Evolutionary conservation across 371 early-diverging fungal genomes (phyloP).

Genomic region (Parasitella parasitica): DNA sequence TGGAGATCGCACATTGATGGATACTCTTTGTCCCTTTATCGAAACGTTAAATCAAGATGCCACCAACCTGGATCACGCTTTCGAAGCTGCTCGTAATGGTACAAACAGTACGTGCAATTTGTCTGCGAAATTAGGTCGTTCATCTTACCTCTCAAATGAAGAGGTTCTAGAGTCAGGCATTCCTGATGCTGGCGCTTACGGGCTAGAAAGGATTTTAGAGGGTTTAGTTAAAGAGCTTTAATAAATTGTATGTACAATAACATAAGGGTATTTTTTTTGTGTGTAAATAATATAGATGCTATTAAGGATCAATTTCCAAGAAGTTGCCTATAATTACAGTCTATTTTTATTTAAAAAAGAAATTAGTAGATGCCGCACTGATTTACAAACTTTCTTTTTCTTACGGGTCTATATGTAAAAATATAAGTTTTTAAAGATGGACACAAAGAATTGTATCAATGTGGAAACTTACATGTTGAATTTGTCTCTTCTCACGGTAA

Average conservation of each 20-base stretch:
- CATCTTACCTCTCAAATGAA: slow-evolving; percentile 64
- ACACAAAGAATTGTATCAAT: neutral
- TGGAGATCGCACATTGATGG: slow-evolving; percentile 82
- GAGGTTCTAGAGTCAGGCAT: slow-evolving; percentile 41
- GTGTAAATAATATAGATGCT: neutral
- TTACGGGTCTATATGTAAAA: slow-evolving; percentile 26
- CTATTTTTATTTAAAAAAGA: slow-evolving; percentile 12
- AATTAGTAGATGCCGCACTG: neutral
- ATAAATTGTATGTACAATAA: neutral
- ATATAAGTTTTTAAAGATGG: neutral
- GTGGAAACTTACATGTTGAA: slow-evolving; percentile 63
- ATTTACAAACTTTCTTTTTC: neutral
- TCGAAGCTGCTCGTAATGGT: slow-evolving; percentile 58
- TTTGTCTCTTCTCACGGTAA: slow-evolving; percentile 85
- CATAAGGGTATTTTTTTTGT: neutral
- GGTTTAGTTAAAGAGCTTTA: slow-evolving; percentile 38
- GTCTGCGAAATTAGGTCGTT: slow-evolving; percentile 68
- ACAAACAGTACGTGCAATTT: slow-evolving; percentile 57
- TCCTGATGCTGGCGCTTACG: slow-evolving; percentile 76
- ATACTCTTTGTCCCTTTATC: slow-evolving; percentile 73
- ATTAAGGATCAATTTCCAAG: slow-evolving; percentile 49
- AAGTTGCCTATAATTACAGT: slow-evolving; percentile 79
- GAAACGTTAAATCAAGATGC: slow-evolving; percentile 38
- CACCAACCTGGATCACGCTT: slow-evolving; percentile 36
- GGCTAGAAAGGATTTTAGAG: slow-evolving; percentile 55